Conservation (phyloP, 2,329 filamentous ascomycete genomes). For the Pyrenochaeta sp. region DNA sequence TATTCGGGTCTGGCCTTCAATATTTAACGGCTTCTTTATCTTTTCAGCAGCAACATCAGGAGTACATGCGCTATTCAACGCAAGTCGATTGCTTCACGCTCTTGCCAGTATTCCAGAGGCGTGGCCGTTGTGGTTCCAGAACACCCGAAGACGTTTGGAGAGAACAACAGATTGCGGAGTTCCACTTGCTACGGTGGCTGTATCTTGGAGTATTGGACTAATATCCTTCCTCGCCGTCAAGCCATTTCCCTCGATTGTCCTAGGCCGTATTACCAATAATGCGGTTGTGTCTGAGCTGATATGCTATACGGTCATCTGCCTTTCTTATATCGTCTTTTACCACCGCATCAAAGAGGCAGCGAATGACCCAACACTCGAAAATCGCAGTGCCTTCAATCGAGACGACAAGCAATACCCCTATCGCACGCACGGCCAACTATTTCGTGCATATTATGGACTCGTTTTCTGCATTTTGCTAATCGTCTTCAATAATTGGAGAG, state of each 20-base stretch:
- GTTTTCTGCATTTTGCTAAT: constrained; percentile 33
- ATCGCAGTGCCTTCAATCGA: constrained; percentile 33
- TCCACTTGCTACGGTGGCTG: constrained; percentile 48
- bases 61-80: constrained; percentile 54
- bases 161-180: constrained; percentile 47
- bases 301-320: constrained; percentile 44
- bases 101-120: constrained; percentile 51
- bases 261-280: constrained; percentile 47
- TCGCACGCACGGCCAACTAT: constrained; percentile 34
- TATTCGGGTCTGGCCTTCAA: constrained; percentile 47
- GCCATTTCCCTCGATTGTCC: constrained; percentile 26
- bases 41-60: constrained; percentile 54
- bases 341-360: constrained; percentile 33
- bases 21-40: constrained; percentile 56
- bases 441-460: constrained; percentile 36
- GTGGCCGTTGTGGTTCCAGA: constrained; percentile 48
- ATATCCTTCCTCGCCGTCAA: constrained; percentile 49
- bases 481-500: constrained; percentile 36
- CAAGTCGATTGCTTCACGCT: constrained; percentile 54
- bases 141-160: constrained; percentile 42
- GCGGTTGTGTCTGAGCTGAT: constrained; percentile 49
- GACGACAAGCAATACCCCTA: constrained; percentile 40
- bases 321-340: constrained; percentile 45
- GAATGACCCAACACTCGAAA: constrained; percentile 32
- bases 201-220: constrained; percentile 48